A percentile compares a stretch with the other conserved stretches of the same genome.
These are phyloP conservation scores for Blastosporella zonata DNA, from an alignment of 1,284 basidiomycete species.

Conservation along the genomic window DNA sequence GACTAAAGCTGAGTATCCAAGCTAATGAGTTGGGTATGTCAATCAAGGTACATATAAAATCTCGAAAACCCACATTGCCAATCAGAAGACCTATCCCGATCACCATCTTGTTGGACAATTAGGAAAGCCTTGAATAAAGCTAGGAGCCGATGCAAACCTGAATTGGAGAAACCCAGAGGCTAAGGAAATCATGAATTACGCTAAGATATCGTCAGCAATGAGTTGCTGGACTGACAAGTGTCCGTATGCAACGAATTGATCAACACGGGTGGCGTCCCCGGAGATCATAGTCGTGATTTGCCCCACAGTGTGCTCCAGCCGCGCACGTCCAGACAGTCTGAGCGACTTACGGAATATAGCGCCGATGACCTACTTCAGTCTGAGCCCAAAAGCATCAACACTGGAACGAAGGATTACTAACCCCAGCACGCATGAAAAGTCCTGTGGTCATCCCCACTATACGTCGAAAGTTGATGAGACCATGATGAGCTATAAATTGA, in stretches of 20 bases:
- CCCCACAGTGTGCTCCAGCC: conserved; percentile 58
- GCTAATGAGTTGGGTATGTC: conserved; percentile 29
- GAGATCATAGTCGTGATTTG: conserved; percentile 74
- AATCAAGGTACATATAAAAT: background rate
- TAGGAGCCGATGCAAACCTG: conserved; percentile 32
- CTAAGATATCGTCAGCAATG: background rate
- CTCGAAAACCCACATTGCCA: conserved; percentile 42
- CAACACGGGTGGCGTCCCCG: conserved; percentile 55
- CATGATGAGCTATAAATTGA: background rate
- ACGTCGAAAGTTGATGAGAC: background rate
- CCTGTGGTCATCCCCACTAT: conserved; percentile 52
- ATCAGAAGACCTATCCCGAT: conserved; percentile 67
- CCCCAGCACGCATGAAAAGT: conserved; percentile 47
- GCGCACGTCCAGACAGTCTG: conserved; percentile 62
- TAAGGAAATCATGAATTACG: conserved; percentile 22
- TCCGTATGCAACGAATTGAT: conserved; percentile 42
- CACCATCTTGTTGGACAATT: conserved; percentile 38
- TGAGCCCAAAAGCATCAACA: background rate
- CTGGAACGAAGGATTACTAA: conserved; percentile 24
- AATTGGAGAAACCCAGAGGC: conserved; percentile 56
- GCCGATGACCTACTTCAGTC: conserved; percentile 49
- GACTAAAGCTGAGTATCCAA: conserved; percentile 69
- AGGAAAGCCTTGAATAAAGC: background rate
- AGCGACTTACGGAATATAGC: conserved; percentile 72
- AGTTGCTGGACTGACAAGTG: conserved; percentile 43